Evolutionary conservation across 2,329 filamentous ascomycete genomes (phyloP).

Genomic region (Corniculantispora saksenae): DNA sequence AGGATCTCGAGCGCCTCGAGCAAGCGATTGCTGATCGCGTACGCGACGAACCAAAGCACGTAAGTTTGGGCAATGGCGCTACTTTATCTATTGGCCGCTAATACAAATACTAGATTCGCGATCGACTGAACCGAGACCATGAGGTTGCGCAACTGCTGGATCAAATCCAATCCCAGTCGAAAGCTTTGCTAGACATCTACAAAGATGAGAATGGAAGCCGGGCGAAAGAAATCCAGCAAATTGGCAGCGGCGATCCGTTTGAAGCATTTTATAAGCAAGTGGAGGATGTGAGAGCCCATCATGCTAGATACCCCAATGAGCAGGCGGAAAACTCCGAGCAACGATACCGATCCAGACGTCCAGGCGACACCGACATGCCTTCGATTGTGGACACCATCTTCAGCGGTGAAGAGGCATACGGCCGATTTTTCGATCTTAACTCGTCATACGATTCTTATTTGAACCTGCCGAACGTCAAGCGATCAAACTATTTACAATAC

Average conservation of each 20-base stretch:
- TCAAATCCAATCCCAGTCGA: slow-evolving; percentile 84
- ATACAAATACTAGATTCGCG: slow-evolving; percentile 66
- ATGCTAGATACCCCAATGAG: slow-evolving; percentile 89
- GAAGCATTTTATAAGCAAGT: slow-evolving; percentile 90
- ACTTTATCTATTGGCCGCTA: slow-evolving; percentile 26
- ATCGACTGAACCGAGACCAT: slow-evolving; percentile 87
- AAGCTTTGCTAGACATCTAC: slow-evolving; percentile 80
- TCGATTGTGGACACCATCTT: slow-evolving; percentile 87
- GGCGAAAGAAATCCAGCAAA: slow-evolving; percentile 77
- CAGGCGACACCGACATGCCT: slow-evolving; percentile 63
- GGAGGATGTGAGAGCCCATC: slow-evolving; percentile 79
- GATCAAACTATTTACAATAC: slow-evolving; percentile 88
- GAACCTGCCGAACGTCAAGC: slow-evolving; percentile 84
- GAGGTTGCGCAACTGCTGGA: slow-evolving; percentile 84
- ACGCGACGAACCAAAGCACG: slow-evolving; percentile 83
- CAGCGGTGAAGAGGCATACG: slow-evolving; percentile 91
- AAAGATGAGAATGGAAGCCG: slow-evolving; percentile 72
- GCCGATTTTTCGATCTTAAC: slow-evolving; percentile 88
- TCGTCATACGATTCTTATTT: slow-evolving; percentile 83
- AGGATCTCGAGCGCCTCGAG: slow-evolving; percentile 94
- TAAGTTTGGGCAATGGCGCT: slow-evolving; percentile 44
- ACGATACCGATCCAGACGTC: slow-evolving; percentile 74
- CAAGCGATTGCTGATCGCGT: slow-evolving; percentile 90
- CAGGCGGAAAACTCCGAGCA: slow-evolving; percentile 93
- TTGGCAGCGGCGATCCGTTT: slow-evolving; percentile 83